phyloP scores from a whole-genome alignment of 148 eudicot genomes.

The Diospyros lotus region DNA sequence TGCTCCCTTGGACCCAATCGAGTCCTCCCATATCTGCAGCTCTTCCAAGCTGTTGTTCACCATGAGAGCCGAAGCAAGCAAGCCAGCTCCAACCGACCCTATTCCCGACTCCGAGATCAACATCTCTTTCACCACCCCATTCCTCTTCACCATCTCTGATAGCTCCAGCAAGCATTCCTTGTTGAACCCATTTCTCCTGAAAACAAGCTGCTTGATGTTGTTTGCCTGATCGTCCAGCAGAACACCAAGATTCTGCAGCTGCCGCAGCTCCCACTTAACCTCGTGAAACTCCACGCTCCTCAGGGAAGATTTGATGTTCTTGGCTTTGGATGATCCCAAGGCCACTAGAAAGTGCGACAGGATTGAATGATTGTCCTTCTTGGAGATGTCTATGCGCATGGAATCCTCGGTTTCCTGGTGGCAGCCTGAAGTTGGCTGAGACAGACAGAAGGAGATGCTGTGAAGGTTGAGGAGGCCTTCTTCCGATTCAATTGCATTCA shows the following conservation, averaged over 20 bases:
- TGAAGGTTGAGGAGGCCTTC: conserved; percentile 32
- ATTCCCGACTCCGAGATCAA: conserved; percentile 64
- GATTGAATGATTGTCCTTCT: conserved; percentile 25
- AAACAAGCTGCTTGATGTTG: conserved; percentile 38
- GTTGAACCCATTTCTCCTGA: conserved; percentile 50
- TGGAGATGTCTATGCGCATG: conserved; percentile 46
- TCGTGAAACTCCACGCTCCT: conserved; percentile 64
- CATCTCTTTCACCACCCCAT: conserved; percentile 52
- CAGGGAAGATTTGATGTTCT: conserved; percentile 28
- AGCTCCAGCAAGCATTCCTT: conserved; percentile 48
- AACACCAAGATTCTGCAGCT: conserved; percentile 33
- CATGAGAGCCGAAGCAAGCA: conserved; percentile 67
- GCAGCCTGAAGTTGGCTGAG: conserved; percentile 53
- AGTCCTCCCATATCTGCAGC: conserved; percentile 88
- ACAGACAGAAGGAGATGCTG: conserved; percentile 61
- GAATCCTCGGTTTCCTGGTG: conserved; percentile 54
- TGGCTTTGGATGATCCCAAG: conserved; percentile 37
- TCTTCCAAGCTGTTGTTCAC: conserved; percentile 64
- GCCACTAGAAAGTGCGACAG: conserved; percentile 42
- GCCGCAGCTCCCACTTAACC: conserved; percentile 61
- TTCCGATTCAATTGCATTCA: conserved; percentile 40
- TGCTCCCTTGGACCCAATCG: conserved; percentile 71
- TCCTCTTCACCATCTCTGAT: conserved; percentile 51
- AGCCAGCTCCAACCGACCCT: conserved; percentile 56
- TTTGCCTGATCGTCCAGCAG: conserved; percentile 41